Evolutionary conservation across 257 asterid species (phyloP).

Genomic region (Catharanthus roseus): DNA sequence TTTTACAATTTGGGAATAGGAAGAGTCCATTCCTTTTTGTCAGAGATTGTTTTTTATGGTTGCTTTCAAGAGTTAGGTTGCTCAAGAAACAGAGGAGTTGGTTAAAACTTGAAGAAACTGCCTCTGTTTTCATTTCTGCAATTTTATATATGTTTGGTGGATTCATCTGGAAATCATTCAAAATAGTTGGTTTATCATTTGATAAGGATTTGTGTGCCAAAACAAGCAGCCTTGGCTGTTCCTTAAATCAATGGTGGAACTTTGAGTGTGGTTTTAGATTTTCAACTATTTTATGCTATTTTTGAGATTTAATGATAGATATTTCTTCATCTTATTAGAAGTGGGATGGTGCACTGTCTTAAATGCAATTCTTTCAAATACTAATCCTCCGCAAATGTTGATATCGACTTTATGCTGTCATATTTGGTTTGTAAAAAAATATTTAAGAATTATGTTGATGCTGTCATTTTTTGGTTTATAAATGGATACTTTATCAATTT

Average conservation of each 20-base stretch:
- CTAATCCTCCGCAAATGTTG: neutral
- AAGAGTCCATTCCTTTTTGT: neutral
- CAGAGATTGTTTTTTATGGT: neutral
- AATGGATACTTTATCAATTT: neutral
- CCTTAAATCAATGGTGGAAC: too few species aligned
- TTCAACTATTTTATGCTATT: neutral
- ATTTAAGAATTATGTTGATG: too few species aligned
- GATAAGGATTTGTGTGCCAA: neutral
- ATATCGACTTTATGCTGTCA: neutral
- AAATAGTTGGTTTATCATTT: neutral
- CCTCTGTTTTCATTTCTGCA: neutral
- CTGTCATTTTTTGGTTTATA: neutral
- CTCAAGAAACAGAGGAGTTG: neutral
- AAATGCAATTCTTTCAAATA: neutral
- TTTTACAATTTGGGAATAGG: neutral
- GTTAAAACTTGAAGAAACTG: neutral
- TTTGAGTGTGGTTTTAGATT: neutral
- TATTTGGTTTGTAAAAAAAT: neutral
- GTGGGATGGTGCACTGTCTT: neutral
- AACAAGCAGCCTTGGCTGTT: too few species aligned
- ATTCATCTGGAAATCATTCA: neutral
- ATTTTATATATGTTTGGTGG: neutral
- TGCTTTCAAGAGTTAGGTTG: slow-evolving; percentile 3
- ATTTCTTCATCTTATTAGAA: neutral
- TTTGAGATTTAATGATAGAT: neutral